phyloP scores from a whole-genome alignment of 75 land plant genomes.

The Pseudotsuga menziesii region DNA sequence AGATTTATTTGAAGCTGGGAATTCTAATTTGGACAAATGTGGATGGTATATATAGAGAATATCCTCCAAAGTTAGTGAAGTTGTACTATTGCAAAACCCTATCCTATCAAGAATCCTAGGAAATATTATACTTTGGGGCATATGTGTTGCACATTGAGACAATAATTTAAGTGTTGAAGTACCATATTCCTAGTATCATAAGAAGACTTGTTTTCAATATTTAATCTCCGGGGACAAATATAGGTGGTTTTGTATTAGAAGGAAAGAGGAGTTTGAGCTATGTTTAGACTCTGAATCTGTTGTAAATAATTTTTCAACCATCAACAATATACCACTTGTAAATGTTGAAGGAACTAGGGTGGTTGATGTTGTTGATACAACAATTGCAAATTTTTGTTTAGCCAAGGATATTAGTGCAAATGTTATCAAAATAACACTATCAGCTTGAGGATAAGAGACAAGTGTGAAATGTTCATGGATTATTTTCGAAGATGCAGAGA shows the following conservation, averaged over 20 bases:
- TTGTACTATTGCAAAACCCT: no score
- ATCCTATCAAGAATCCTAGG: no score
- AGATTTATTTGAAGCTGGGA: no score
- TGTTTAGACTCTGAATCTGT: slow-evolving; percentile 19
- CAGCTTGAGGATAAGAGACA: no score
- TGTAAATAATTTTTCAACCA: slow-evolving; percentile 94
- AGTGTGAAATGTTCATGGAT: no score
- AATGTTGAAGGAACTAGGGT: slow-evolving; percentile 99
- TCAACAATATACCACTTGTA: slow-evolving; percentile 84
- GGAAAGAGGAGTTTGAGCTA: slow-evolving; percentile 20
- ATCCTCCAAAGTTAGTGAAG: no score
- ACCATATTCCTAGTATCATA: slow-evolving; percentile 83
- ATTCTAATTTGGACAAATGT: no score
- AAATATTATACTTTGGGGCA: no score
- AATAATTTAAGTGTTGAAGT: slow-evolving; percentile 88
- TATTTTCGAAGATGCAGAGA: no score
- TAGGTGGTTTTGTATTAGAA: no score
- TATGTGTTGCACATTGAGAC: slow-evolving; percentile 95
- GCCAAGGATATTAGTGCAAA: slow-evolving; percentile 97
- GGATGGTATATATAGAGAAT: no score
- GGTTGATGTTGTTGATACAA: slow-evolving; percentile 98
- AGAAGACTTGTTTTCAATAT: slow-evolving; percentile 92
- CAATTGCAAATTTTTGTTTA: slow-evolving; percentile 87
- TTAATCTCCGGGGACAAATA: slow-evolving; percentile 83
- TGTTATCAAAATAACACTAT: slow-evolving; percentile 96